phyloP scores from a whole-genome alignment of 225 moss, liverwort and hornwort species.

The Straminergon stramineum region DNA sequence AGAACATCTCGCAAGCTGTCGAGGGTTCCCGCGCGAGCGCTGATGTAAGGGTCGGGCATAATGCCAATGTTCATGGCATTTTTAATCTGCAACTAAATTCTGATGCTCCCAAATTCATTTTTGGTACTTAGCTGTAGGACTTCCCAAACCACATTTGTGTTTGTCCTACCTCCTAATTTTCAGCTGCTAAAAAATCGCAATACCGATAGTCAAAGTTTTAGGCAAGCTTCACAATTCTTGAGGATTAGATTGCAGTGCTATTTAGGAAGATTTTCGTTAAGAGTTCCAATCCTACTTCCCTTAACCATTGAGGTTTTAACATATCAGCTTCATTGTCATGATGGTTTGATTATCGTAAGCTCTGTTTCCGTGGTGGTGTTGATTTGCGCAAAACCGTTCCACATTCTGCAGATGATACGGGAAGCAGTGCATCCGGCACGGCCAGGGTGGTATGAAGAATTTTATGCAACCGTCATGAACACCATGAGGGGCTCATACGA shows the following conservation, averaged over 20 bases:
- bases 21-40: neutral
- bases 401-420: constrained; percentile 43
- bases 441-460: constrained; percentile 74
- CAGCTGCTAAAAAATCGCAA: neutral
- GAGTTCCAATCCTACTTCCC: neutral
- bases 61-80: neutral
- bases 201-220: neutral
- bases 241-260: neutral
- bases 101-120: neutral
- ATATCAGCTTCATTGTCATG: neutral
- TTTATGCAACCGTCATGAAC: constrained; percentile 60
- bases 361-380: neutral
- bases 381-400: neutral
- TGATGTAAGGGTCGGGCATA: constrained; percentile 7
- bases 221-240: neutral
- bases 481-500: constrained; percentile 56
- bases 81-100: neutral
- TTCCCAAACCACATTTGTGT: neutral
- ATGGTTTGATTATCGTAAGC: neutral
- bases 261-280: neutral
- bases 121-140: neutral
- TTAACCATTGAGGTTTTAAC: neutral
- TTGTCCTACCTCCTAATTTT: neutral
- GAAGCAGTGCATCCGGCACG: constrained; percentile 70
- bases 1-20: neutral